phyloP scores from a whole-genome alignment of 2,329 filamentous ascomycete species.

The Camillea tinctor region DNA sequence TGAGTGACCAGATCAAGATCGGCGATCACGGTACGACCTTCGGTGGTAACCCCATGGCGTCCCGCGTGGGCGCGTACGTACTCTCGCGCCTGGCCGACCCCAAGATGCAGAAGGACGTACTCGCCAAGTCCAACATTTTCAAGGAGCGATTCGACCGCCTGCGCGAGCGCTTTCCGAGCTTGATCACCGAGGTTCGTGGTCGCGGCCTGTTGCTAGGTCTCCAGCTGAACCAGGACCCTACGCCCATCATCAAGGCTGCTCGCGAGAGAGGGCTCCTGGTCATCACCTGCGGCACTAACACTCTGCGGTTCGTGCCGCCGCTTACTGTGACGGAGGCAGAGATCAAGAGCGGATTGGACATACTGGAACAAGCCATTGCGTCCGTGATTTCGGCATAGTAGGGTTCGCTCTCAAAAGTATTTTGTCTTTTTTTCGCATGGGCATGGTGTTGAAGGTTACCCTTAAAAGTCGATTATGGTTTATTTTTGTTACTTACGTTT shows the following conservation, averaged over 20 bases:
- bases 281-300: slow-evolving; percentile 92
- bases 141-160: slow-evolving; percentile 47
- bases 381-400: slow-evolving; percentile 25
- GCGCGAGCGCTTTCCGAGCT: slow-evolving; percentile 55
- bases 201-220: slow-evolving; percentile 82
- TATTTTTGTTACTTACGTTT: neutral
- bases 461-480: neutral
- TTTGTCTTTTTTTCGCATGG: neutral
- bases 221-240: slow-evolving; percentile 74
- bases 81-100: slow-evolving; percentile 72
- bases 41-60: slow-evolving; percentile 86
- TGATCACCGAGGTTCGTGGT: slow-evolving; percentile 78
- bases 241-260: slow-evolving; percentile 76
- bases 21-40: slow-evolving; percentile 95
- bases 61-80: slow-evolving; percentile 81
- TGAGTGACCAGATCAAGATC: slow-evolving; percentile 63
- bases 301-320: slow-evolving; percentile 86
- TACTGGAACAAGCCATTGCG: slow-evolving; percentile 67
- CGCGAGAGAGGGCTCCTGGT: slow-evolving; percentile 83
- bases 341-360: slow-evolving; percentile 73
- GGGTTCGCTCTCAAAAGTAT: neutral
- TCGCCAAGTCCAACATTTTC: slow-evolving; percentile 60
- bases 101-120: slow-evolving; percentile 67
- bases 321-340: slow-evolving; percentile 77
- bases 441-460: neutral